phyloP scores from a whole-genome alignment of 2,329 filamentous ascomycete genomes.

The Fusarium pseudoanthophilum region DNA sequence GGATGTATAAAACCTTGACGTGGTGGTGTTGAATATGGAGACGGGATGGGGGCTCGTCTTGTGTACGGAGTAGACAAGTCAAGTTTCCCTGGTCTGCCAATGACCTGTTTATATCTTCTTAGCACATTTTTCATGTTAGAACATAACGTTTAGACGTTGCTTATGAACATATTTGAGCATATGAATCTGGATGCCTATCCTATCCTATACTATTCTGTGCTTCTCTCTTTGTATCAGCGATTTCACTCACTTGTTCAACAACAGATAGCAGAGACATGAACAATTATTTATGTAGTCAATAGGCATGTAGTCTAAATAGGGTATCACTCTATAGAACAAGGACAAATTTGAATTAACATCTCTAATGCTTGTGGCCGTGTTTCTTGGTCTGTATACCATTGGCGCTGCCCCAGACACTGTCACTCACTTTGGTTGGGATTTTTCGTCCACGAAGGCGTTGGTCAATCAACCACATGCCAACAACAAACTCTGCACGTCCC shows the following conservation, averaged over 20 bases:
- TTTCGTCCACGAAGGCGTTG: slow-evolving; percentile 83
- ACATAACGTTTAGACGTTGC: not conserved
- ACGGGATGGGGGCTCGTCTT: not conserved
- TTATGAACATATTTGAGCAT: not conserved
- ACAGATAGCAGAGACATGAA: not conserved
- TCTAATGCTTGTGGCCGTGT: slow-evolving; percentile 8
- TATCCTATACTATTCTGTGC: not conserved
- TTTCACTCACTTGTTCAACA: not conserved
- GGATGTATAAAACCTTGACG: not conserved
- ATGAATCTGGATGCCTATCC: not conserved
- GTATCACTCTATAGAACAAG: slow-evolving; percentile 42
- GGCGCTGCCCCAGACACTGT: slow-evolving; percentile 81
- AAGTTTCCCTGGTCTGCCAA: not conserved
- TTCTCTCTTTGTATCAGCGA: not conserved
- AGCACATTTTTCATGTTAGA: slow-evolving; percentile 1
- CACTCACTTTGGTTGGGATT: slow-evolving; percentile 74
- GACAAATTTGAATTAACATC: slow-evolving; percentile 10
- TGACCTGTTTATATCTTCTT: slow-evolving; percentile 3
- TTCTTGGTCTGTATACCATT: slow-evolving; percentile 52
- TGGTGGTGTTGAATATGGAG: slow-evolving; percentile 23
- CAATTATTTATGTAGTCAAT: not conserved
- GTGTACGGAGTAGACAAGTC: slow-evolving; percentile 1
- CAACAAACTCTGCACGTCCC: slow-evolving; percentile 78
- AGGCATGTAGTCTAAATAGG: slow-evolving; percentile 34
- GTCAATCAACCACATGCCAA: slow-evolving; percentile 85